phyloP scores from a whole-genome alignment of 2,329 filamentous ascomycete genomes.

The Fusarium sp. region DNA sequence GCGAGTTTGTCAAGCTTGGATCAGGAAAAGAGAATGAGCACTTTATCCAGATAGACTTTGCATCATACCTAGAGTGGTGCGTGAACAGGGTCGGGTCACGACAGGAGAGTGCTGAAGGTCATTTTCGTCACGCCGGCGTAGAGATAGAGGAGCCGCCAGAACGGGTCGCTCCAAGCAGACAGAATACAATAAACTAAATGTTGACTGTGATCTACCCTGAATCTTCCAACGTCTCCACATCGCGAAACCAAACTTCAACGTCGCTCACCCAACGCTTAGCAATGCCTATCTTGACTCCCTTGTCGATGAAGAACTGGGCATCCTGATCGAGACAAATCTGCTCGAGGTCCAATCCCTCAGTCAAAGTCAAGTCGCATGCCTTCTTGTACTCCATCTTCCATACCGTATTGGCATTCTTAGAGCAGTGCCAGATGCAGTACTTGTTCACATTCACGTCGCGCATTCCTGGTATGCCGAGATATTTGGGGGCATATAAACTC shows the following conservation, averaged over 20 bases:
- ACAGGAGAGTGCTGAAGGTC: slow-evolving; percentile 18
- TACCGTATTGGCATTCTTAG: slow-evolving; percentile 5
- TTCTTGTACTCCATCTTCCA: slow-evolving; percentile 18
- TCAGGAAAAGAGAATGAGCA: slow-evolving; percentile 26
- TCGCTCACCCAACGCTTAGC: slow-evolving; percentile 18
- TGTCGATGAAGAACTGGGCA: slow-evolving; percentile 8
- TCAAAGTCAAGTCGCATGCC: neutral
- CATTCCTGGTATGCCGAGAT: slow-evolving; percentile 9
- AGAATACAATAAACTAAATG: neutral
- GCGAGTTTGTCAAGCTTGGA: no score
- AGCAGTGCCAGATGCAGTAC: slow-evolving; percentile 15
- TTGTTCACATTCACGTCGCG: slow-evolving; percentile 9
- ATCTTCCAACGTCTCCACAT: slow-evolving; percentile 1
- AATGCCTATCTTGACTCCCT: slow-evolving; percentile 14
- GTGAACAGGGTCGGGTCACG: slow-evolving; percentile 34
- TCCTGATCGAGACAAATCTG: slow-evolving; percentile 12
- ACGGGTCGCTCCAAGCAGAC: neutral
- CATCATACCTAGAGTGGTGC: slow-evolving; percentile 38
- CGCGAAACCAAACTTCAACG: slow-evolving; percentile 15
- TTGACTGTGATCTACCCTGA: neutral
- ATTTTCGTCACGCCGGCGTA: slow-evolving; percentile 25
- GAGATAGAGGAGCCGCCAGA: slow-evolving; percentile 5
- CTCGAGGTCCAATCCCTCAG: slow-evolving; percentile 9
- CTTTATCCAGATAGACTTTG: slow-evolving; percentile 36
- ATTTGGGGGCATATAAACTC: slow-evolving; percentile 1